Evolutionary conservation across 2,329 filamentous ascomycete genomes (phyloP).

Genomic region (Fusarium tjaetaba): DNA sequence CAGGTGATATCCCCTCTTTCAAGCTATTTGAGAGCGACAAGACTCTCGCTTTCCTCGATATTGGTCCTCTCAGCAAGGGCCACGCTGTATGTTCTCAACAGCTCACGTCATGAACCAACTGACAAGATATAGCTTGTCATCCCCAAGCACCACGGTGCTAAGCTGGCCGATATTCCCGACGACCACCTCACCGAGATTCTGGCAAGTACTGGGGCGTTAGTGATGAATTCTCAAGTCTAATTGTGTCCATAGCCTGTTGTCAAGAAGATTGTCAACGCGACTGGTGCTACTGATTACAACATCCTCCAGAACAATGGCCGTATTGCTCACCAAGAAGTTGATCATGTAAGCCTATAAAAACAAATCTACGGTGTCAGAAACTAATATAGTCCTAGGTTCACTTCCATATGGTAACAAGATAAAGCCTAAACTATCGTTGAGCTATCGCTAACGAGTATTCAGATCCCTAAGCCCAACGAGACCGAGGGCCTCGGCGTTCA

Average conservation of each 20-base stretch:
- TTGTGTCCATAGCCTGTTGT: constrained; percentile 56
- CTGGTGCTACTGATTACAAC: constrained; percentile 85
- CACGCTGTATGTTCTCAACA: constrained; percentile 75
- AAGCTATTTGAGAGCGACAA: constrained; percentile 97
- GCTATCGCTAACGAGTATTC: constrained; percentile 9
- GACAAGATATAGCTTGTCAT: constrained; percentile 79
- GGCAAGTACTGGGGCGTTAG: constrained; percentile 55
- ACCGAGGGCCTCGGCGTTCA: constrained; percentile 79
- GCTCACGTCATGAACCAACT: constrained; percentile 2
- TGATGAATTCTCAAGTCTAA: neutral
- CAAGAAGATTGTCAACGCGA: constrained; percentile 85
- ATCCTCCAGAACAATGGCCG: constrained; percentile 95
- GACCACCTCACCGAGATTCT: constrained; percentile 85
- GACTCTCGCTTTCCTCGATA: constrained; percentile 95
- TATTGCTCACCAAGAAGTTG: constrained; percentile 90
- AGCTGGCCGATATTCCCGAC: constrained; percentile 92
- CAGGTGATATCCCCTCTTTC: constrained; percentile 94
- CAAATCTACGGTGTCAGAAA: neutral
- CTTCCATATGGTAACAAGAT: constrained; percentile 80
- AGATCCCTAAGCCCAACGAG: constrained; percentile 95
- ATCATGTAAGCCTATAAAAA: constrained; percentile 74
- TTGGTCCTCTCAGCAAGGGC: constrained; percentile 86
- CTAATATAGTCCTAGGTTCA: constrained; percentile 70
- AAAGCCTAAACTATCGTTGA: neutral
- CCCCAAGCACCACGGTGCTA: constrained; percentile 92